Percentiles rank a stretch among this genome's conserved stretches.
These are phyloP conservation scores for Kwoniella pini DNA, from an alignment of 768 basidiomycete genomes.

Conservation along the genomic window DNA sequence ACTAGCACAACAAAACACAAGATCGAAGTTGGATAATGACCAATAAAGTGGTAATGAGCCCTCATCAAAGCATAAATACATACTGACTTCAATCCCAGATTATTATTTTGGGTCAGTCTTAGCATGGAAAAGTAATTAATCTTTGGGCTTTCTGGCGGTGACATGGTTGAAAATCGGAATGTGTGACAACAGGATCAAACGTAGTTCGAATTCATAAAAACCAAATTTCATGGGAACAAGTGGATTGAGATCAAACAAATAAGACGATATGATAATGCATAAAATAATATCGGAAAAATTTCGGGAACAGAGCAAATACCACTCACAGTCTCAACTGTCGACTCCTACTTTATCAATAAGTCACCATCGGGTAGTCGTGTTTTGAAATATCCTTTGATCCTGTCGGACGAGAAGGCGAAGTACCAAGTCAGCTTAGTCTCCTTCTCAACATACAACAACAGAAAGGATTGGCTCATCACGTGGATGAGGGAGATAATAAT, in stretches of 20 bases:
- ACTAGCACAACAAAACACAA: not conserved
- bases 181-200: not conserved
- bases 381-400: conserved; percentile 3
- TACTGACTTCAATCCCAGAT: conserved; percentile 42
- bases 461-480: not conserved
- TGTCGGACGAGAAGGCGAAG: not conserved
- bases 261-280: no score
- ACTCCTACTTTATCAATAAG: no score
- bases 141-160: conserved; percentile 26
- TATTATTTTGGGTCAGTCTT: conserved; percentile 42
- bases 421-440: not conserved
- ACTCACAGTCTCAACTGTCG: no score
- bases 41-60: not conserved
- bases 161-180: not conserved
- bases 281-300: not conserved
- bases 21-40: not conserved
- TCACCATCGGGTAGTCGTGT: no score
- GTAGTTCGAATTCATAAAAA: no score
- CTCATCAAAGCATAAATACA: conserved; percentile 28
- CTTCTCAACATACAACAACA: no score
- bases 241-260: not conserved
- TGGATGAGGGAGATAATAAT: not conserved
- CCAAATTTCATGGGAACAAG: not conserved
- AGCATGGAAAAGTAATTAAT: conserved; percentile 53
- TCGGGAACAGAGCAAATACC: not conserved